These are phyloP conservation scores for Heliamphora exappendiculata DNA, from an alignment of 148 eudicot genomes.

Conservation along the genomic window DNA sequence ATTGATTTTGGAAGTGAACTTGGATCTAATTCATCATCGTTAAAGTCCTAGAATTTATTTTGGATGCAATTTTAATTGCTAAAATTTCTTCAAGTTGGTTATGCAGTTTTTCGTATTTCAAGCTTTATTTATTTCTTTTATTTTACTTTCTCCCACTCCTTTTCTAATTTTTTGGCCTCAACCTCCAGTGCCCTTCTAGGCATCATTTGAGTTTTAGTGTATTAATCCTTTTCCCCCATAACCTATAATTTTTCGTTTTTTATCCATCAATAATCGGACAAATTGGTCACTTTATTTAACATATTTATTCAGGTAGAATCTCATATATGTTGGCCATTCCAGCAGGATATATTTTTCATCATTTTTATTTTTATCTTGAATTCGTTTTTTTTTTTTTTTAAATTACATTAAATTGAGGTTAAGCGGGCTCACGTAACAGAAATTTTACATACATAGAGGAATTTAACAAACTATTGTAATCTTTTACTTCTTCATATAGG, in stretches of 20 bases:
- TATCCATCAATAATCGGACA: background rate
- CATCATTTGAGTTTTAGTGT: background rate
- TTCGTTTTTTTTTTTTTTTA: too few relatives aligned
- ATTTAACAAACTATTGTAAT: too few relatives aligned
- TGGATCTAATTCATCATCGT: background rate
- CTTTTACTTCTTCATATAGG: conserved; percentile 29
- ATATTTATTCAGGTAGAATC: background rate
- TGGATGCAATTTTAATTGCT: background rate
- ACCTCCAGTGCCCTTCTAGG: background rate
- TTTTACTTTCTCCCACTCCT: background rate
- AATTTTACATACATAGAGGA: too few relatives aligned
- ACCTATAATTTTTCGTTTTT: background rate
- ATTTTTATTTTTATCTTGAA: background rate
- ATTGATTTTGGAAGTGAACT: background rate
- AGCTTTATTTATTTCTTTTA: too few relatives aligned
- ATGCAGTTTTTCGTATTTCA: background rate
- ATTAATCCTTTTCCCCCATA: background rate
- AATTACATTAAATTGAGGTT: too few relatives aligned
- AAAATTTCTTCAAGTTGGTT: background rate
- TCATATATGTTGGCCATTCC: background rate
- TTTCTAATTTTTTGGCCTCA: background rate
- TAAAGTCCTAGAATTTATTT: too few relatives aligned
- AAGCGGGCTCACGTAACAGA: too few relatives aligned
- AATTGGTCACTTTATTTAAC: background rate
- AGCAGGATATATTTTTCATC: background rate